These are phyloP conservation scores for Rhizodiscina lignyota DNA, from an alignment of 495 filamentous ascomycete species.

Conservation along the genomic window DNA sequence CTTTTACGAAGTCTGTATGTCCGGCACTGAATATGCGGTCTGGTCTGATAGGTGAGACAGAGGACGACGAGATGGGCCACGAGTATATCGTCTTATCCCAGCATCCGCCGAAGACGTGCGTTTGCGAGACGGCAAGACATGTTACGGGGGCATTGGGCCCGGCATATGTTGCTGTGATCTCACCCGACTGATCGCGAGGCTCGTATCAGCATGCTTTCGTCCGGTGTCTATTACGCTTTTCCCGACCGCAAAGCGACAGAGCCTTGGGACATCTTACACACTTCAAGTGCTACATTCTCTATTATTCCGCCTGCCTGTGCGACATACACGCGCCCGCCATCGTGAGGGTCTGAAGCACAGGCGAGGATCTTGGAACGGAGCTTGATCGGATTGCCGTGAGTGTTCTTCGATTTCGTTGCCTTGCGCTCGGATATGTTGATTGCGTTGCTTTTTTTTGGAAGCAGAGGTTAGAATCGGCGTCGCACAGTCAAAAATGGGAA, in stretches of 20 bases:
- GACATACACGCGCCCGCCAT: slow-evolving; percentile 47
- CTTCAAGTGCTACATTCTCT: slow-evolving; percentile 54
- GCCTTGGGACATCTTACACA: slow-evolving; percentile 32
- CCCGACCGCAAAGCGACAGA: not conserved
- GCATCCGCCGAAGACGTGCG: slow-evolving; percentile 57
- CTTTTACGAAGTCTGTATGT: slow-evolving; percentile 84
- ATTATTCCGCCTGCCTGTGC: slow-evolving; percentile 72
- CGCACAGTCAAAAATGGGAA: not conserved
- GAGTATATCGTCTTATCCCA: slow-evolving; percentile 90
- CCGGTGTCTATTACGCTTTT: not conserved
- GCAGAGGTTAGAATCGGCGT: not conserved
- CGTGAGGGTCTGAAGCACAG: slow-evolving; percentile 47
- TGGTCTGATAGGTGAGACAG: slow-evolving; percentile 16
- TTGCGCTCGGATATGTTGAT: slow-evolving; percentile 56
- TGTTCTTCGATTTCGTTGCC: slow-evolving; percentile 66
- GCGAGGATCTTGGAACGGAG: slow-evolving; percentile 77
- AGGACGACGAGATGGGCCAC: slow-evolving; percentile 27
- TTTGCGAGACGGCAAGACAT: slow-evolving; percentile 51
- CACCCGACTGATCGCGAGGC: slow-evolving; percentile 7
- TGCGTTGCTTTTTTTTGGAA: slow-evolving; percentile 57
- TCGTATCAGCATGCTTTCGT: not conserved
- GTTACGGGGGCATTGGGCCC: slow-evolving; percentile 69
- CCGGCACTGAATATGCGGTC: slow-evolving; percentile 44
- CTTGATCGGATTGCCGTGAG: slow-evolving; percentile 61
- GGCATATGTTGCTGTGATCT: slow-evolving; percentile 35